Percentiles rank a stretch among this genome's conserved stretches.
phyloP scores from a whole-genome alignment of 768 basidiomycete species.

The Mycena rebaudengoi region DNA sequence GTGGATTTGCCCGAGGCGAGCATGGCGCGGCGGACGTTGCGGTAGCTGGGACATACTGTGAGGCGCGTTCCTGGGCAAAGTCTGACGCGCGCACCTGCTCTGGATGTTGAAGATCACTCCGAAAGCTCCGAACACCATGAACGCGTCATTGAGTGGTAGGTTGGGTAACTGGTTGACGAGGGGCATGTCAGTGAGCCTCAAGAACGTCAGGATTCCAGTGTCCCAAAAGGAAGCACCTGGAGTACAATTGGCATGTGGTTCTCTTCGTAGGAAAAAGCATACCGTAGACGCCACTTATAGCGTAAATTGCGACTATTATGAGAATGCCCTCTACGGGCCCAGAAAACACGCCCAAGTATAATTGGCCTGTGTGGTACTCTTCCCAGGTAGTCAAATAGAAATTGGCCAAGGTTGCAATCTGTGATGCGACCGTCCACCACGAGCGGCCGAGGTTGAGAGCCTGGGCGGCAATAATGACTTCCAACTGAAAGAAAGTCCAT shows the following conservation, averaged over 20 bases:
- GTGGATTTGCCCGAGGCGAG: conserved; percentile 49
- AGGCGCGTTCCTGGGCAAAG: not conserved
- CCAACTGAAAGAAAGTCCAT: conserved; percentile 64
- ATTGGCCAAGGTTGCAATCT: conserved; percentile 77
- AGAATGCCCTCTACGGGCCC: conserved; percentile 98
- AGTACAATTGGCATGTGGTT: not conserved
- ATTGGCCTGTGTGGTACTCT: conserved; percentile 91
- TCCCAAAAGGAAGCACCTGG: conserved; percentile 87
- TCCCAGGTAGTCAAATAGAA: conserved; percentile 88
- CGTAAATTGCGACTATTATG: conserved; percentile 79
- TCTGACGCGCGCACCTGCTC: conserved; percentile 55
- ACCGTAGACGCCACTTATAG: conserved; percentile 83
- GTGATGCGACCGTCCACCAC: conserved; percentile 96
- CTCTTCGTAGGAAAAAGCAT: conserved; percentile 25
- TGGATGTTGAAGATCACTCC: conserved; percentile 84
- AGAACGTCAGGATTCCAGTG: conserved; percentile 66
- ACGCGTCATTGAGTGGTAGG: conserved; percentile 81
- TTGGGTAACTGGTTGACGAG: conserved; percentile 65
- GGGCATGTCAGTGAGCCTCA: conserved; percentile 61
- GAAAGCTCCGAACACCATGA: conserved; percentile 83
- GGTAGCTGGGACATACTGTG: conserved; percentile 58
- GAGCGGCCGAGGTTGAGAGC: conserved; percentile 93
- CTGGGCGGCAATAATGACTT: conserved; percentile 81
- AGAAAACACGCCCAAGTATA: conserved; percentile 93
- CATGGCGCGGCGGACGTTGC: conserved; percentile 79